Percentiles rank a stretch among this genome's conserved stretches.
These are phyloP conservation scores for Stagonosporopsis cucurbitacearum DNA, from an alignment of 2,329 filamentous ascomycete species.

Conservation along the genomic window DNA sequence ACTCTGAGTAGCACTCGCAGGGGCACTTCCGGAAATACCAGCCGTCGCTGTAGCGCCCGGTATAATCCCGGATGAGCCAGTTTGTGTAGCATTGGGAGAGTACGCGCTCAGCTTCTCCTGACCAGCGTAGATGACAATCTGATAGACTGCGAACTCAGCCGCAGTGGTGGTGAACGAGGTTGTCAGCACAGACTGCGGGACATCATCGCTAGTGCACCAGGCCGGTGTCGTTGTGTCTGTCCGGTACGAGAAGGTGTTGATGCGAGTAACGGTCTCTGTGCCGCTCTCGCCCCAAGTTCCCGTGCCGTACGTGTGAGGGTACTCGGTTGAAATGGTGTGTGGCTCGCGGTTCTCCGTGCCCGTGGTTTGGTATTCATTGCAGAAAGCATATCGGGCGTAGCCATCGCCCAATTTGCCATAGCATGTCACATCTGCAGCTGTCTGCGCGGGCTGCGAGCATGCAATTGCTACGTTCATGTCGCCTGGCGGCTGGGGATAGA, in stretches of 20 bases:
- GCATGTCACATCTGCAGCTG: neutral
- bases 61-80: neutral
- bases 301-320: constrained; percentile 11
- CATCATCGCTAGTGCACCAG: constrained; percentile 10
- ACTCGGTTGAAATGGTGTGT: neutral
- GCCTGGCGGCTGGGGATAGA: neutral
- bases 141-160: constrained; percentile 1
- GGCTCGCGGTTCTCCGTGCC: neutral
- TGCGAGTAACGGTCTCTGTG: neutral
- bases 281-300: constrained; percentile 10
- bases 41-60: neutral
- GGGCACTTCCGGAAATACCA: neutral
- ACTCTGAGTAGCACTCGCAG: neutral
- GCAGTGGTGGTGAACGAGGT: neutral
- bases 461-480: neutral
- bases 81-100: neutral
- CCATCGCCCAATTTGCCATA: neutral
- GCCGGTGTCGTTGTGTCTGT: constrained; percentile 3
- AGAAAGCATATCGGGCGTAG: neutral
- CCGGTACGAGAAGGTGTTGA: neutral
- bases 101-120: constrained; percentile 13
- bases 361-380: constrained; percentile 1
- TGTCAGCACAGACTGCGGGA: neutral
- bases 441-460: constrained; percentile 4
- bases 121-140: constrained; percentile 12